These are phyloP conservation scores for Suaeda aralocaspica DNA, from an alignment of 148 eudicot species.

Conservation along the genomic window DNA sequence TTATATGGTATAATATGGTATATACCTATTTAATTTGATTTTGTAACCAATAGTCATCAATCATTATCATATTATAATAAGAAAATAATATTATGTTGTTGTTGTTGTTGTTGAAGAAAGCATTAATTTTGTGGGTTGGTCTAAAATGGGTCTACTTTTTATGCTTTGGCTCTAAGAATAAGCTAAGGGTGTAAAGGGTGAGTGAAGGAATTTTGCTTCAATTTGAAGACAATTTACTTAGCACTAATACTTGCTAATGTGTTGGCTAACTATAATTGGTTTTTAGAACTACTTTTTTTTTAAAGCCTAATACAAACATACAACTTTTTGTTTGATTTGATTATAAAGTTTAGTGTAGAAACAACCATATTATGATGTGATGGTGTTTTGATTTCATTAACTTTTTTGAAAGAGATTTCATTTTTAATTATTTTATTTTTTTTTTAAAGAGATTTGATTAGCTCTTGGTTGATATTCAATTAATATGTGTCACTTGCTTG, in stretches of 20 bases:
- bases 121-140: slow-evolving; percentile 2
- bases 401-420: too few relatives aligned
- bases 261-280: slow-evolving; percentile 4
- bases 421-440: too few relatives aligned
- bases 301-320: neutral
- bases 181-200: too few relatives aligned
- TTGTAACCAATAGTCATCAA: neutral
- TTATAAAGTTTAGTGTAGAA: neutral
- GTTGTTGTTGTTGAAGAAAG: neutral
- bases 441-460: neutral
- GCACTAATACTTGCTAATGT: neutral
- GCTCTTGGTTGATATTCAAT: neutral
- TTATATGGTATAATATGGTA: too few relatives aligned
- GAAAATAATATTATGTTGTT: neutral
- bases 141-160: neutral
- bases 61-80: neutral
- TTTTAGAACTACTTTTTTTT: neutral
- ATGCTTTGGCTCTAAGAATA: slow-evolving; percentile 7
- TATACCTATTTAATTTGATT: neutral
- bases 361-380: slow-evolving; percentile 7
- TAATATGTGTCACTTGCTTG: slow-evolving; percentile 11
- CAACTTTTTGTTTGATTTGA: too few relatives aligned
- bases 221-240: slow-evolving; percentile 12
- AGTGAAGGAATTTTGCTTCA: slow-evolving; percentile 9
- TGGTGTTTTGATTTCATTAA: slow-evolving; percentile 1